A percentile compares a stretch with the other conserved stretches of the same genome.
phyloP scores from a whole-genome alignment of 2,329 filamentous ascomycete species.

The Pseudogymnoascus sp. region DNA sequence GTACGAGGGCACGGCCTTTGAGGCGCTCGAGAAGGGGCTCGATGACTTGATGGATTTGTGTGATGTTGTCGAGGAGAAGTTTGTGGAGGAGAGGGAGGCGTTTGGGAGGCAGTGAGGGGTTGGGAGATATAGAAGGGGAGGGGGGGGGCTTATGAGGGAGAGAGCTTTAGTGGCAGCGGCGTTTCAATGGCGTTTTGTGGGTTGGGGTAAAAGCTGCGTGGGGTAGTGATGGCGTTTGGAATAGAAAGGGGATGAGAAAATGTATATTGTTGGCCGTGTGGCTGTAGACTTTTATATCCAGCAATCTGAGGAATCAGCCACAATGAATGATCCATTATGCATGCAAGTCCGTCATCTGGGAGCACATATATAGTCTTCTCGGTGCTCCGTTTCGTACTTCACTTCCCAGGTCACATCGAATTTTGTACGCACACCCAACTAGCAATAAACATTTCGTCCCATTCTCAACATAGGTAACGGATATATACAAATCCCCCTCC shows the following conservation, averaged over 20 bases:
- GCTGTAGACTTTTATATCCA: background rate
- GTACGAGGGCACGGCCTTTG: constrained; percentile 74
- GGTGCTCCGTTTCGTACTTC: background rate
- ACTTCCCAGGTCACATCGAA: background rate
- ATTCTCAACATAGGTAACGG: constrained; percentile 1
- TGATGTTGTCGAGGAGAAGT: constrained; percentile 89
- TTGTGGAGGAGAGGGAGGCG: constrained; percentile 59
- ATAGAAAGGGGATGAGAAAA: constrained; percentile 25
- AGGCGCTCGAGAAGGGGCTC: constrained; percentile 85
- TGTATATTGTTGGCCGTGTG: constrained; percentile 21
- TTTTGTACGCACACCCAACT: background rate
- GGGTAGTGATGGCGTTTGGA: constrained; percentile 17
- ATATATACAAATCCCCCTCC: background rate
- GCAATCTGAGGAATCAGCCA: background rate
- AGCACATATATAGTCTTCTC: background rate
- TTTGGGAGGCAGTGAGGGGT: constrained; percentile 38
- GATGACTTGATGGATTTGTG: constrained; percentile 84
- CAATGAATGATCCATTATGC: background rate
- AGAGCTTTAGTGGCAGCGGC: constrained; percentile 14
- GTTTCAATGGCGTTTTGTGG: constrained; percentile 26
- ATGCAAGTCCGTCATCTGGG: background rate
- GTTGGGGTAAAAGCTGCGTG: constrained; percentile 15
- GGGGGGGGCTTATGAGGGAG: background rate
- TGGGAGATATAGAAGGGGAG: background rate
- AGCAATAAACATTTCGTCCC: background rate